Base-by-base conservation (phyloP, 177 flowering plant genomes). In the Tripterygium wilfordii region DNA sequence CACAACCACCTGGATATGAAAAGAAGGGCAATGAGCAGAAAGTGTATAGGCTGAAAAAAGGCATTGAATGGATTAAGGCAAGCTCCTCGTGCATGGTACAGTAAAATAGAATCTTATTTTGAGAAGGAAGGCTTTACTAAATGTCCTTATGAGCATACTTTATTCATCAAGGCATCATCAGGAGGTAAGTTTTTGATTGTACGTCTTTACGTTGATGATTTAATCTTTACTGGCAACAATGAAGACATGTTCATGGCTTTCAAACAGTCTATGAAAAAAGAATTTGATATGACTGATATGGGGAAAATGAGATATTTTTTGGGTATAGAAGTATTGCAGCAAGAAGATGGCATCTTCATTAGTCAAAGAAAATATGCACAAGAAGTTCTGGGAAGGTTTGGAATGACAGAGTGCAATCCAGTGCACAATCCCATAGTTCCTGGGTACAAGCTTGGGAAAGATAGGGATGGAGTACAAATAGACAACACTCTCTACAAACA, bases 41-140 rank as follows among this genome's bases (percentile, higher is more conserved):
- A n/a, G 38, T 33, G 4, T 31, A 30, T 35, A 2, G 3, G 22
- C 26, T 48, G 33, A 30, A 22, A 9, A 48, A n/a, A 48, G 40
- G 52, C 40, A 4, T 16, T 48, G 2, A 32, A 48, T 35, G 36
- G 52, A 3, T 22, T 49, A 8, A 35, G 15, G 31, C 31, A 43
- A 22, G 47, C 31, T 25, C 47, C 47, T 6, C 10, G 47, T 13
- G 47, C 31, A 17, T 49, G 53, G 53, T 30, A 49, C 26, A 49
- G 23, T 13, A 6, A 12, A 10, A 8, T 49, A 2, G 53, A 33
- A 22, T 29, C n/a, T 16, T 22, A 21, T 12, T 49, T 33, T 10
- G 2, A 17, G 19, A 32, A 25, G 6, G 14, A 22, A 17, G n/a
- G 53, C 19, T 49, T 49, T 36, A 14, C 4, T 3, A 49, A 33